phyloP scores from a whole-genome alignment of 116 monocot species.

The Trichopus zeylanicus region DNA sequence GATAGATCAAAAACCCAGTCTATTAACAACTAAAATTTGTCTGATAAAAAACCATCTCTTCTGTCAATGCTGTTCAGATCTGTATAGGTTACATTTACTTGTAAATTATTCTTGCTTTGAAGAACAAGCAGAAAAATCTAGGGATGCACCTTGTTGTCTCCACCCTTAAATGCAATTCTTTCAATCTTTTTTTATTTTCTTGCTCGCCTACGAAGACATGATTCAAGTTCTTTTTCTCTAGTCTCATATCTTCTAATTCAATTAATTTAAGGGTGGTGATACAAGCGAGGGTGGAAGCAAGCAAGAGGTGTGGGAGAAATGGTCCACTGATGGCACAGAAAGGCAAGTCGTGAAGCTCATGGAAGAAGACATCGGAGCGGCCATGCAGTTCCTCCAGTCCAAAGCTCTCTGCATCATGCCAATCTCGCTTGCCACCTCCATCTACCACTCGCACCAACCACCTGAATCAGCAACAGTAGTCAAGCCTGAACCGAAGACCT shows the following conservation, averaged over 20 bases:
- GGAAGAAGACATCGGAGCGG: slow-evolving; percentile 90
- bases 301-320: slow-evolving; percentile 87
- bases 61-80: no score
- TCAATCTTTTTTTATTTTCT: neutral
- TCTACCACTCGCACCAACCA: slow-evolving; percentile 62
- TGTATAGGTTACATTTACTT: no score
- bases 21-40: no score
- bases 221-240: neutral
- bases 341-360: slow-evolving; percentile 89
- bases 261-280: slow-evolving; percentile 25
- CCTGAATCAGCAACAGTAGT: slow-evolving; percentile 31
- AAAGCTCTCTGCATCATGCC: slow-evolving; percentile 98
- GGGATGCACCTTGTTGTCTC: no score
- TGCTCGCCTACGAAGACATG: no score
- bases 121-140: no score
- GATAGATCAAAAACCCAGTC: no score
- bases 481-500: slow-evolving; percentile 69
- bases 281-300: slow-evolving; percentile 43
- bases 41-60: no score
- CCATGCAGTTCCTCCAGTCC: slow-evolving; percentile 95
- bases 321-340: slow-evolving; percentile 89
- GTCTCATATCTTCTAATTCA: neutral
- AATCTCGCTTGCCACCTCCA: slow-evolving; percentile 80
- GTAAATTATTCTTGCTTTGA: no score
- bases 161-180: no score